These are phyloP conservation scores for Pelargonium nanum DNA, from an alignment of 345 rosid genomes.

Conservation along the genomic window DNA sequence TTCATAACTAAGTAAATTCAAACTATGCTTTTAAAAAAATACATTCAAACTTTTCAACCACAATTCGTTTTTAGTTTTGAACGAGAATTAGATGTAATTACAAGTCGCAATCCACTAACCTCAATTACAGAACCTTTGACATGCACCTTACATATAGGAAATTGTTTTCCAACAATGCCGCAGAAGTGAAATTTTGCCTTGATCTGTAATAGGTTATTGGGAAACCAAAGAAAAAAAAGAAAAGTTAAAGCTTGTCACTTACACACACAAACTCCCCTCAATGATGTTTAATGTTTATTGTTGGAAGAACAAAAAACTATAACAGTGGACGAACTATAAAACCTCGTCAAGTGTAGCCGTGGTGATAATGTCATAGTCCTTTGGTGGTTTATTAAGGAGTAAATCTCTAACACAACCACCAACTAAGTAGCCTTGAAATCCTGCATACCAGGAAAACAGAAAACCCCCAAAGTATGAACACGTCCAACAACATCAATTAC, in stretches of 20 bases:
- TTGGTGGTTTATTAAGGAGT: slow-evolving; percentile 57
- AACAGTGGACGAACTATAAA: too few species aligned
- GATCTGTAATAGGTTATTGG: slow-evolving; percentile 27
- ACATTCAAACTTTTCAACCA: background rate
- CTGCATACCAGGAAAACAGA: slow-evolving; percentile 24
- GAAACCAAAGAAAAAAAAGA: too few species aligned
- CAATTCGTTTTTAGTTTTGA: background rate
- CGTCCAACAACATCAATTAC: too few species aligned
- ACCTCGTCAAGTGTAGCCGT: slow-evolving; percentile 76
- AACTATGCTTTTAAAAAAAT: too few species aligned
- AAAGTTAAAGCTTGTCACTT: too few species aligned
- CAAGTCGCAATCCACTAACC: slow-evolving; percentile 35
- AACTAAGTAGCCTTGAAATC: slow-evolving; percentile 71
- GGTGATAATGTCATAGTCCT: slow-evolving; percentile 93
- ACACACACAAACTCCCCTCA: background rate
- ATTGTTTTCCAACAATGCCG: slow-evolving; percentile 54
- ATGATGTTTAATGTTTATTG: background rate
- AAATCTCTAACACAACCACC: slow-evolving; percentile 98
- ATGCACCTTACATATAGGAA: slow-evolving; percentile 73
- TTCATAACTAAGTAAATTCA: too few species aligned
- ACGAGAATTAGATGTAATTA: background rate
- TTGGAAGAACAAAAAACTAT: too few species aligned
- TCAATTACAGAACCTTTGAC: slow-evolving; percentile 52
- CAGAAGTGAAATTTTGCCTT: slow-evolving; percentile 36
- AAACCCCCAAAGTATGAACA: background rate